Base-by-base conservation (phyloP, 352 stramenopile genomes). In the Phytopythium boreale region DNA sequence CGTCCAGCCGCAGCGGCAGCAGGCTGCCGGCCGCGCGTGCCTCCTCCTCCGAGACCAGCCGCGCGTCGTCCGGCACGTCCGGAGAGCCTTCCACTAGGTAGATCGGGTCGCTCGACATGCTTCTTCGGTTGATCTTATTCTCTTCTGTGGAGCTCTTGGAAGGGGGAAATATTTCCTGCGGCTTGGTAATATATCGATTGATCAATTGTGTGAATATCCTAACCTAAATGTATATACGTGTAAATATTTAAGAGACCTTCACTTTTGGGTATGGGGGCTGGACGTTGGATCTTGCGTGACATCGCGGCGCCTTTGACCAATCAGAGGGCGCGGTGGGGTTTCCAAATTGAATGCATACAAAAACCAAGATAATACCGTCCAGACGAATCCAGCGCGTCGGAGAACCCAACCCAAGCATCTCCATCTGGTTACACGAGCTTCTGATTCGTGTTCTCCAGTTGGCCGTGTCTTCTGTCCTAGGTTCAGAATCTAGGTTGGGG, bases 61-160 rank as follows among this genome's bases (percentile, higher is more conserved):
- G 62, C 41, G 62, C 62, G 37, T 77, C 66, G 24, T 59, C 27
- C 36, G 67, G 34, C n/a, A 59, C 59, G 56, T 76, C 74, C 52
- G 71, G 71, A 44, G 34, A 49, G 59, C 73, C 64, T 36, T 71
- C 69, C 24, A 77, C 76, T 8, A 82, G 56, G 53, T 75, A 74
- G 36, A 85, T 36, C 47, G 20, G 43, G 20, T 63, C 58, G 34
- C 43, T 34, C 1, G 58, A 6, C 47, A 60, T 60, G 36, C 29
- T 47, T 14, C 29, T 44, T 58, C 49, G 5, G 17, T n/a, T 24
- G 47, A 27, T 27, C 14, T 22, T 27, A 1, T 53, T 53, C 47
- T 53, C 29, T 34, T 8, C 29, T 27, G 34, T 39, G 34, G 10
- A 7, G 8, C 31, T 36, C 3, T 15, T 14, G 34, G 34, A 1